Evolutionary conservation across 495 filamentous ascomycete genomes (phyloP), one percentile per base, ranked within the genome.

Genomic region (Xylaria nigripes): DNA sequence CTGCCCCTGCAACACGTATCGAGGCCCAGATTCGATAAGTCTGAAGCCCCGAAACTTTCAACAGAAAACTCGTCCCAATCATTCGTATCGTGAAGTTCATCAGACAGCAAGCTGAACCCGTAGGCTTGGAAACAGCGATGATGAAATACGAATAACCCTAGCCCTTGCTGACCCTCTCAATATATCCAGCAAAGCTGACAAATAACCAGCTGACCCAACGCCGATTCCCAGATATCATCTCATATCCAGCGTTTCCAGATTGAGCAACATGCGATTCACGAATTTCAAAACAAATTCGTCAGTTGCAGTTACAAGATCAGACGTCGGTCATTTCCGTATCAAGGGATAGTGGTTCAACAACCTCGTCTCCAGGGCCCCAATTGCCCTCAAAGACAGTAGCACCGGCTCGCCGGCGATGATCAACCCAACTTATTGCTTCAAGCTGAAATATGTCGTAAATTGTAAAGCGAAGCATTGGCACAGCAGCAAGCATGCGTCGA

Each of bases 351-450:
- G 58, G 60, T 19, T 46, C 60, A 18, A 57, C 23, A 22, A 56
- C 47, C 27, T 61, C 52, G 22, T 69, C 65, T 3, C 61, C 62
- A 15, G 91, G 93, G 1, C 93, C 93, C 88, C 89, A 98, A 65
- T 89, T 90, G 59, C 93, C 94, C 72, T 98, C 93, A 57, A 84
- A 97, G 47, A 96, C 83, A 9, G 87, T 94, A 21, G 94, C 94
- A 24, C 88, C 87, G 22, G 89, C 87, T 43, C 83, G 82, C 30
- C 88, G 83, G 55, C 90, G 83, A 44, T 66, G 65, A 51, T 79
- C 78, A 18, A 89, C 86, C 84, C 94, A 98, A 54, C 76, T 76
- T 22, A 93, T 76, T 18, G 87, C 86, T 36, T 80, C 80, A 2
- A 77, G 75, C 44, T 71, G 64, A 45, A 95, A 74, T 10, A 97